Base-by-base conservation (phyloP, 1,284 basidiomycete genomes). In the Fomitopsis betulina region DNA sequence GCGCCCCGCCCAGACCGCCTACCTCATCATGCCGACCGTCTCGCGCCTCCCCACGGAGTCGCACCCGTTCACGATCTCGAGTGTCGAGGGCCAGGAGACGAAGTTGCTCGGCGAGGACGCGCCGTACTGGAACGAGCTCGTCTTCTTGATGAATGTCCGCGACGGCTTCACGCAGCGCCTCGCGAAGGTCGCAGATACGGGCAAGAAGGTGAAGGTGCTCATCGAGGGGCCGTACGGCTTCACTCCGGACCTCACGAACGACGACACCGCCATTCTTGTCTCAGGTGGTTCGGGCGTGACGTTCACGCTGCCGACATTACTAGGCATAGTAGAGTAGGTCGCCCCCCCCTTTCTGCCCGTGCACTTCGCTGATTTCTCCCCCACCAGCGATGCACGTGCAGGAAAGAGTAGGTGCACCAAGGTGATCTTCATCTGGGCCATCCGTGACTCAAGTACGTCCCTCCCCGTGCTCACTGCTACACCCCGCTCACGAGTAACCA, bases 61-160 rank as follows among this genome's bases (percentile, higher is more conserved):
- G 6, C 83, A 83, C 60, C 83, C 83, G 0, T 83, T 84, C 68
- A 82, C 83, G 2, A 82, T 84, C 53, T 74, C 76, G 23, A 82
- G 71, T 53, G 65, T 79, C 23, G 76, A 78, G 47, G 56, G 25
- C n/a, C 27, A 23, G 42, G 57, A 63, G n/a, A 56, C 8, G 55
- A 59, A 66, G 38, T 27, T 42, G 45, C 42, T 59, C 50, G 50
- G 39, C 35, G 49, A 62, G 39, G 53, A 43, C 38, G 25, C 47
- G 32, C 63, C 66, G 10, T 56, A 66, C 30, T 67, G 72, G 69
- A 74, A 78, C 61, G 76, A 82, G 45, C 67, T 81, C 2, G 73
- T 76, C 6, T 83, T 84, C 67, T 64, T 84, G n/a, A 72, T 84
- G 60, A 77, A 80, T 21, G 79, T 79, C 21, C 70, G 77, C 39